These are phyloP conservation scores for Colletotrichum echinochloae DNA, from an alignment of 2,329 filamentous ascomycete genomes.

Conservation along the genomic window DNA sequence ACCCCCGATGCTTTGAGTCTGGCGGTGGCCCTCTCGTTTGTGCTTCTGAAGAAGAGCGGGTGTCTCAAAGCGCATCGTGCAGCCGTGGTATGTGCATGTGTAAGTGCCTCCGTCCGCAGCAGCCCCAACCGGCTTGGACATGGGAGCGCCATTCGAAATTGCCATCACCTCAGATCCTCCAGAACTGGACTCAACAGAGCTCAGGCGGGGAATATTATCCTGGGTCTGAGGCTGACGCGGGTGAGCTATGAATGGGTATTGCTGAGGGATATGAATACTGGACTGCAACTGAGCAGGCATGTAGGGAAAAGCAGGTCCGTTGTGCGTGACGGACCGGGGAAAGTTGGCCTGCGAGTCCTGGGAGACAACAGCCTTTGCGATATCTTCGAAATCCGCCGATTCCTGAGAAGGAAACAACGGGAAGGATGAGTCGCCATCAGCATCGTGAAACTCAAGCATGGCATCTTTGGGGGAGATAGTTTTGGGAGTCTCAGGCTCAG, in stretches of 20 bases:
- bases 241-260: slow-evolving; percentile 63
- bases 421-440: slow-evolving; percentile 76
- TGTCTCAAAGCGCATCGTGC: slow-evolving; percentile 87
- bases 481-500: slow-evolving; percentile 69
- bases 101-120: slow-evolving; percentile 88
- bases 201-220: slow-evolving; percentile 54
- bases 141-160: slow-evolving; percentile 49
- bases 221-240: slow-evolving; percentile 47
- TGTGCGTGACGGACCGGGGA: not conserved
- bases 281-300: slow-evolving; percentile 52
- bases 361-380: slow-evolving; percentile 45
- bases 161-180: slow-evolving; percentile 36
- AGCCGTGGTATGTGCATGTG: slow-evolving; percentile 95
- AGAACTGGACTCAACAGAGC: slow-evolving; percentile 57
- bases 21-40: slow-evolving; percentile 92
- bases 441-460: slow-evolving; percentile 84
- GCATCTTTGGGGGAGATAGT: slow-evolving; percentile 97
- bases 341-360: slow-evolving; percentile 14
- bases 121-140: slow-evolving; percentile 68
- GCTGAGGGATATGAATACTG: slow-evolving; percentile 59
- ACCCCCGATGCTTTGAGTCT: slow-evolving; percentile 68
- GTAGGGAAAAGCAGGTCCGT: slow-evolving; percentile 43
- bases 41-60: slow-evolving; percentile 91
- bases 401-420: slow-evolving; percentile 78
- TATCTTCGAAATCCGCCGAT: slow-evolving; percentile 56